Evolutionary conservation across 2,329 filamentous ascomycete genomes (phyloP).

Genomic region (Penicillium aurantiogriseum): DNA sequence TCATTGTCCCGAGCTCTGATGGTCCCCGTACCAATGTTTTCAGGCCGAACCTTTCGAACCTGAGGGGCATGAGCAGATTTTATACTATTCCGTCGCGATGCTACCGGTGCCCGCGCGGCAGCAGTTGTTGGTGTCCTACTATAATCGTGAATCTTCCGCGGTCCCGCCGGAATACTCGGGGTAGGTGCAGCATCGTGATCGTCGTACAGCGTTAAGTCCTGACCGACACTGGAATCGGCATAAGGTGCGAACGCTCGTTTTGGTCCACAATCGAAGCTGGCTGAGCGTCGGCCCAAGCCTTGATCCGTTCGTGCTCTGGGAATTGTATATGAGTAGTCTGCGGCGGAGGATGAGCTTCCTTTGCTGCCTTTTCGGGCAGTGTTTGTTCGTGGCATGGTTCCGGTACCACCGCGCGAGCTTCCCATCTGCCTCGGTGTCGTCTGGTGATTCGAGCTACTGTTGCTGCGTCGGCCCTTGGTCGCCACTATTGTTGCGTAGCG

Average conservation of each 20-base stretch:
- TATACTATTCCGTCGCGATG: constrained; percentile 44
- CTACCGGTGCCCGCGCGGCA: constrained; percentile 32
- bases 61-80: constrained; percentile 44
- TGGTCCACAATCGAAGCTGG: constrained; percentile 46
- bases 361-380: constrained; percentile 64
- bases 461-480: constrained; percentile 64
- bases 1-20: constrained; percentile 35
- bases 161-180: constrained; percentile 77
- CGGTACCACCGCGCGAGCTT: constrained; percentile 52
- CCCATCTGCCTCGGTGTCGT: constrained; percentile 61
- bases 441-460: constrained; percentile 74
- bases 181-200: constrained; percentile 77
- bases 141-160: constrained; percentile 55
- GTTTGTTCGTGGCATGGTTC: constrained; percentile 24
- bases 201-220: constrained; percentile 43
- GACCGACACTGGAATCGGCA: constrained; percentile 18
- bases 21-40: constrained; percentile 40
- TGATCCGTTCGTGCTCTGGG: constrained; percentile 33
- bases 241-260: constrained; percentile 32
- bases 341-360: constrained; percentile 72
- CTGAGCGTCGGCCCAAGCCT: constrained; percentile 39
- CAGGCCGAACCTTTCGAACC: constrained; percentile 37
- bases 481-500: constrained; percentile 44
- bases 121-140: constrained; percentile 21
- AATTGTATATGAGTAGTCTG: constrained; percentile 63